Evolutionary conservation across 148 eudicot genomes (phyloP).

Genomic region (Vaccinium vitisidaea): DNA sequence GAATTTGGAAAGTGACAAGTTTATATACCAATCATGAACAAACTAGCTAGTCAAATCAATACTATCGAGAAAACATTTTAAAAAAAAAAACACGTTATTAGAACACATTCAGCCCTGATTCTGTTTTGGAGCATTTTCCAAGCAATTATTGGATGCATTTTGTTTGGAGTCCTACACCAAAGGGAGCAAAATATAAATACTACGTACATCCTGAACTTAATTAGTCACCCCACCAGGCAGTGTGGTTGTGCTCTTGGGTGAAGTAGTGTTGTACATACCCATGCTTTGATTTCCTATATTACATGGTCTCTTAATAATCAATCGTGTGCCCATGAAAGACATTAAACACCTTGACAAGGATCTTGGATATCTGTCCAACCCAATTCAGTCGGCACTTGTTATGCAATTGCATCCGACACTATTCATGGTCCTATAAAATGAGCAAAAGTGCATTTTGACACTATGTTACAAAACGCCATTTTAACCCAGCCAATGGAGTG

Average conservation of each 20-base stretch:
- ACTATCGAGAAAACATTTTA: neutral
- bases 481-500: neutral
- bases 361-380: neutral
- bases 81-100: neutral
- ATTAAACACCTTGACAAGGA: neutral
- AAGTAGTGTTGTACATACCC: neutral
- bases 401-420: neutral
- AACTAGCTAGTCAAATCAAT: neutral
- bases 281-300: neutral
- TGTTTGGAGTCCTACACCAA: neutral
- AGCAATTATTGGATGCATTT: neutral
- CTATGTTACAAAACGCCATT: neutral
- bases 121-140: neutral
- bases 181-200: neutral
- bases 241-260: neutral
- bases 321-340: neutral
- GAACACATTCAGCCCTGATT: neutral
- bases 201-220: neutral
- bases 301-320: neutral
- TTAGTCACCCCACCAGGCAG: neutral
- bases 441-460: neutral
- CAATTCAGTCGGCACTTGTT: neutral
- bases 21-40: neutral
- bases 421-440: neutral
- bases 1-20: conserved; percentile 14